phyloP scores from a whole-genome alignment of 345 rosid genomes.

The Turnera subulata region DNA sequence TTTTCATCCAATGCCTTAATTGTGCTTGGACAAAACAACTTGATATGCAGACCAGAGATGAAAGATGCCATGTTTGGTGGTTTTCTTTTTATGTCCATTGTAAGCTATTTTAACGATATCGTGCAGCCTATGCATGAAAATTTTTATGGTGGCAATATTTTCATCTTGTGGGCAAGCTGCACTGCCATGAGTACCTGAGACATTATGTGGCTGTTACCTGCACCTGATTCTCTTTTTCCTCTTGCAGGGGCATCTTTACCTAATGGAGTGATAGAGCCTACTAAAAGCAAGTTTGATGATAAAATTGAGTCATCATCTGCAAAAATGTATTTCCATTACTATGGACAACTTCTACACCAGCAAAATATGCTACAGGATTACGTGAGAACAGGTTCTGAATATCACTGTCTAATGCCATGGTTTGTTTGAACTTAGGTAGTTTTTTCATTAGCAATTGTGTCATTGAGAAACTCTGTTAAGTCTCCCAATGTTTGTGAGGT shows the following conservation, averaged over 20 bases:
- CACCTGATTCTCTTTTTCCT: constrained; percentile 18
- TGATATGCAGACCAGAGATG: no score
- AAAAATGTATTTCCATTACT: constrained; percentile 98
- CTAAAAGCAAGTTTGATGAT: constrained; percentile 75
- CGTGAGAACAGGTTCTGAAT: constrained; percentile 90
- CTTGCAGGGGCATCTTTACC: constrained; percentile 40
- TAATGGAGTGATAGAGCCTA: constrained; percentile 49
- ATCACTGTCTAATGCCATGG: constrained; percentile 8
- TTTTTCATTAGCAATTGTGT: constrained; percentile 7
- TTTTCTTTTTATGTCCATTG: no score
- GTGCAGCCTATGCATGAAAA: no score
- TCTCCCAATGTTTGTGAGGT: neutral
- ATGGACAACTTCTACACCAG: constrained; percentile 94
- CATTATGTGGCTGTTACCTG: constrained; percentile 5
- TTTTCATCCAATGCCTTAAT: no score
- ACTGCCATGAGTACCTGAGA: neutral
- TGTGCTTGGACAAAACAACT: no score
- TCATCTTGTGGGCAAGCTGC: neutral
- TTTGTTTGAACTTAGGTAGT: neutral
- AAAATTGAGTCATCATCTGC: constrained; percentile 93
- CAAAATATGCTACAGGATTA: constrained; percentile 99
- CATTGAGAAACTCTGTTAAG: constrained; percentile 3
- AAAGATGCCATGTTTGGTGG: no score
- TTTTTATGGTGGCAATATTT: no score
- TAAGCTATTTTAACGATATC: no score